Base-by-base conservation (phyloP, 768 basidiomycete genomes). In the Plicaturopsis crispa region DNA sequence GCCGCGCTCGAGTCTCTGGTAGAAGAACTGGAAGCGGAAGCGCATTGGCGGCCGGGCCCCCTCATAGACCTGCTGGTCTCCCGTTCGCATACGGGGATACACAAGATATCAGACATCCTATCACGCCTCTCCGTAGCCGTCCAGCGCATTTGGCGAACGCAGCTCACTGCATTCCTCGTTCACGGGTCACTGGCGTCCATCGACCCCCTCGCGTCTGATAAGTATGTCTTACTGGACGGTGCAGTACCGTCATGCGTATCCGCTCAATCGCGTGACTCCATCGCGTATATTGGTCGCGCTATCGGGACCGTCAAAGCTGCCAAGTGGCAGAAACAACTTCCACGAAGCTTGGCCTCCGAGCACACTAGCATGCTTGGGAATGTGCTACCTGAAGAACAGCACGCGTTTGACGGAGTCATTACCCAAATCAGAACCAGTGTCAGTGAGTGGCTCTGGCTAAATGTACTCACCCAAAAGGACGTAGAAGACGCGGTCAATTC, bases 391-490 rank as follows among this genome's bases (percentile, higher is more conserved):
- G 75, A 86, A 49, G 82, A 90, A 47, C 77, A 75, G 43, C 80
- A 85, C 44, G 71, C 67, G 12, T 88, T 96, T 50, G 87, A 88
- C 53, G 62, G 69, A 22, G 73, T 80, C 42, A 75, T 96, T 24
- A 63, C 74, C 13, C 75, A 81, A 43, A 86, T 92, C 24, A 66
- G 90, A 41, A 81, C 72, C 1, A 80, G 83, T 41, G 75, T 93
- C 36, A 85, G 89, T 53, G 92, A 96, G 66, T 96, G 91, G 90
- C 66, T 96, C 1, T 96, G 91, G 92, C 58, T 78, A 17, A 89
- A 92, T 51, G 82, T 94, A 24, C 65, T 96, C 36, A 93, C 89
- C 2, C 72, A 72, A 50, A 73, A 76, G 48, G 88, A 91, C 44
- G 82, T 93, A 1, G 80, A 84, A 45, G 83, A 84, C 17, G 83